These are phyloP conservation scores for Apophysomyces sp. DNA, from an alignment of 371 early-diverging fungal species.

Conservation along the genomic window DNA sequence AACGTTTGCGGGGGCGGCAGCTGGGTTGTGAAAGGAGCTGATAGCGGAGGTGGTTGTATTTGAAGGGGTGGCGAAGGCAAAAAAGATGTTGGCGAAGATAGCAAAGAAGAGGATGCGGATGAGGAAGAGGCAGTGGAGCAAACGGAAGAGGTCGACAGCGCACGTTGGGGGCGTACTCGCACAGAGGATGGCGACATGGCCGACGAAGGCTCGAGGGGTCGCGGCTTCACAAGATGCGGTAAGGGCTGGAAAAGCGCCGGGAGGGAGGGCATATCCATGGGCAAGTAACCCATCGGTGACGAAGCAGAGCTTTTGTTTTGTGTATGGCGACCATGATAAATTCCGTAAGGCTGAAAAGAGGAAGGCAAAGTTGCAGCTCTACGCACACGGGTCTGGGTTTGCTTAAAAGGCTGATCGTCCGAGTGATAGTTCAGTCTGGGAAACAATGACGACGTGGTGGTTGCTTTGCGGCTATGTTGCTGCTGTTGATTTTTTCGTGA, in stretches of 20 bases:
- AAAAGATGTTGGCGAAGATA: constrained; percentile 7
- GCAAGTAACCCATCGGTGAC: too few species aligned
- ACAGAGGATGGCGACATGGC: constrained; percentile 1
- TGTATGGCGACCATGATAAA: background rate
- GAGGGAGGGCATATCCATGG: constrained; percentile 8
- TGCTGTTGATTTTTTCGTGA: constrained; percentile 48
- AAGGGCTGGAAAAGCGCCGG: constrained; percentile 8
- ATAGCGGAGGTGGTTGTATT: constrained; percentile 3
- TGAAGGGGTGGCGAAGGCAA: constrained; percentile 10
- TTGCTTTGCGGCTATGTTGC: constrained; percentile 13
- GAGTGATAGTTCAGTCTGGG: constrained; percentile 10
- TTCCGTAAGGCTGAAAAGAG: background rate
- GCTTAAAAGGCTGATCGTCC: constrained; percentile 7
- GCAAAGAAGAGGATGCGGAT: constrained; percentile 10
- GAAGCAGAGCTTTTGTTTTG: too few species aligned
- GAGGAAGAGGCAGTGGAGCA: constrained; percentile 4
- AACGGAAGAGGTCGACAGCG: constrained; percentile 8
- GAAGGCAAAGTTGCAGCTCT: constrained; percentile 1
- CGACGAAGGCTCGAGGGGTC: constrained; percentile 8
- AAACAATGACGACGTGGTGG: constrained; percentile 13
- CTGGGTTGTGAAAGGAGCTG: constrained; percentile 8
- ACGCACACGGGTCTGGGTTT: constrained; percentile 7
- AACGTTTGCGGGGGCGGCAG: constrained; percentile 5
- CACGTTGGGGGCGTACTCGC: constrained; percentile 6
- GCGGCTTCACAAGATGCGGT: constrained; percentile 7